Conservation (phyloP, 2,329 filamentous ascomycete species). For the Mollisia scopiformis region DNA sequence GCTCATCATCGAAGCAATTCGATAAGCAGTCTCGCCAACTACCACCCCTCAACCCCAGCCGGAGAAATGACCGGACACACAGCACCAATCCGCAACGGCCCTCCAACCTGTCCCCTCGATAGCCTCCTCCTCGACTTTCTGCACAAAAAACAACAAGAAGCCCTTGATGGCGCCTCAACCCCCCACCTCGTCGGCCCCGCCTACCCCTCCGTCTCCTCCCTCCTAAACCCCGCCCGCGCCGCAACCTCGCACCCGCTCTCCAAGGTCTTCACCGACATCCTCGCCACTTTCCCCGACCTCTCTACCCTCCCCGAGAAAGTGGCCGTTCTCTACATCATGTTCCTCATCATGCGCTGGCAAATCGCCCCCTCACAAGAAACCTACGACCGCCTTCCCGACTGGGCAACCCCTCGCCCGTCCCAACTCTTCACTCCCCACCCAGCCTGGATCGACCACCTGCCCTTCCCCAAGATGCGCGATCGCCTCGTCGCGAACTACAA, state of each 20-base stretch:
- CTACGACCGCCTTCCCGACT: slow-evolving; percentile 76
- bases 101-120: slow-evolving; percentile 77
- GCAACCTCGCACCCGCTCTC: slow-evolving; percentile 75
- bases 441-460: slow-evolving; percentile 81
- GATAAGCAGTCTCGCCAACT: slow-evolving; percentile 29
- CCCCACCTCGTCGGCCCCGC: slow-evolving; percentile 73
- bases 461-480: slow-evolving; percentile 79
- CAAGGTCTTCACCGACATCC: slow-evolving; percentile 83
- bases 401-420: slow-evolving; percentile 65
- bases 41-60: slow-evolving; percentile 26
- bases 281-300: slow-evolving; percentile 82
- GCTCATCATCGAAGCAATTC: slow-evolving; percentile 30
- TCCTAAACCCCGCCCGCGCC: slow-evolving; percentile 71
- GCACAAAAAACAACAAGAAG: slow-evolving; percentile 66
- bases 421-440: slow-evolving; percentile 74
- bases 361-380: slow-evolving; percentile 79
- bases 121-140: slow-evolving; percentile 80
- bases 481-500: slow-evolving; percentile 56
- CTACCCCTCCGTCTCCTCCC: slow-evolving; percentile 78
- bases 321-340: slow-evolving; percentile 84
- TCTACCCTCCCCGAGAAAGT: slow-evolving; percentile 79
- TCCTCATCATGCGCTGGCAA: slow-evolving; percentile 84
- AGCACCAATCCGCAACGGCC: slow-evolving; percentile 56
- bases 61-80: slow-evolving; percentile 23
- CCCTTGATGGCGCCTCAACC: slow-evolving; percentile 60